A percentile compares a stretch with the other conserved stretches of the same genome.
phyloP scores from a whole-genome alignment of 805 yeast species.

The Starmera dryadoides region DNA sequence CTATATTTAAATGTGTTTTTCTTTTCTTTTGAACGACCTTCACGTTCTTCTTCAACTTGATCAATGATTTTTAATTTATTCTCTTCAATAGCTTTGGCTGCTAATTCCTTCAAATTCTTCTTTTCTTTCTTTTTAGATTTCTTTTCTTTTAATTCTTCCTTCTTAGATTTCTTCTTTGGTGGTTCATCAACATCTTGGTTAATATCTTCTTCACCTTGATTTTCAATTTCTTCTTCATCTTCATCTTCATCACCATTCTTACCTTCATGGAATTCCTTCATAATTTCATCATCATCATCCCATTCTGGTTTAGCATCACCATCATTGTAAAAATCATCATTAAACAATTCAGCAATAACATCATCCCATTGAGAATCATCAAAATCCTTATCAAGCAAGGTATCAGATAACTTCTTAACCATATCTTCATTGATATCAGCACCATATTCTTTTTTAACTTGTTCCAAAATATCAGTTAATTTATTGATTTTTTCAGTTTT shows the following conservation, averaged over 20 bases:
- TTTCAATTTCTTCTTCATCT: slow-evolving; percentile 15
- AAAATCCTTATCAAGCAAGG: slow-evolving; percentile 79
- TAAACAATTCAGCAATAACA: slow-evolving; percentile 76
- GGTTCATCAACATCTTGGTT: slow-evolving; percentile 23
- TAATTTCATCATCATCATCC: slow-evolving; percentile 52
- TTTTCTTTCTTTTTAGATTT: slow-evolving; percentile 54
- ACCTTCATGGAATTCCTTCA: slow-evolving; percentile 35
- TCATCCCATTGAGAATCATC: slow-evolving; percentile 88
- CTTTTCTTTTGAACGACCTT: slow-evolving; percentile 47
- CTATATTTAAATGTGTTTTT: slow-evolving; percentile 69
- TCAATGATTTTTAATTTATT: slow-evolving; percentile 60
- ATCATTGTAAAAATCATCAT: slow-evolving; percentile 73
- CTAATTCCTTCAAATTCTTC: slow-evolving; percentile 53
- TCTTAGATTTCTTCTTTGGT: slow-evolving; percentile 36
- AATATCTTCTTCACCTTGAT: slow-evolving; percentile 17
- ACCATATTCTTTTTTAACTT: slow-evolving; percentile 35
- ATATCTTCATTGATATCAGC: slow-evolving; percentile 46
- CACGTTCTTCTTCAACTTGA: slow-evolving; percentile 55
- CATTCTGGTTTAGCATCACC: slow-evolving; percentile 54
- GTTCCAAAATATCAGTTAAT: slow-evolving; percentile 56
- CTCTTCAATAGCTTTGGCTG: slow-evolving; percentile 72
- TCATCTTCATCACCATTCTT: slow-evolving; percentile 34
- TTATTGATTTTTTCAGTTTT: slow-evolving; percentile 71
- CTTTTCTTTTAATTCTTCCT: slow-evolving; percentile 51
- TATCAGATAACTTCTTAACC: slow-evolving; percentile 62